These are phyloP conservation scores for Sporothrix curviconia DNA, from an alignment of 2,329 filamentous ascomycete species.

Conservation along the genomic window DNA sequence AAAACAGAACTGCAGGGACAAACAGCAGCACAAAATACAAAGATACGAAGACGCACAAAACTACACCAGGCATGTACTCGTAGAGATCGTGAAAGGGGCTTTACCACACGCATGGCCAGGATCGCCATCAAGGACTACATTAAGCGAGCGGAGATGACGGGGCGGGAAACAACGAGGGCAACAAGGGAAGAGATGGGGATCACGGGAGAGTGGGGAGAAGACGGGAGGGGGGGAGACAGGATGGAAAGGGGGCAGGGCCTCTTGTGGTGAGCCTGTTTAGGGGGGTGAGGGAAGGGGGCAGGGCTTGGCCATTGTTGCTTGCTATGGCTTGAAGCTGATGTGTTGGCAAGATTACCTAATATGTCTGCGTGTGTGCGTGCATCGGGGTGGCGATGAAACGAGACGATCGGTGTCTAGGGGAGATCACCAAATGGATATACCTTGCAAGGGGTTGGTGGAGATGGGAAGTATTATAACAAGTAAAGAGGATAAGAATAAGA, in stretches of 20 bases:
- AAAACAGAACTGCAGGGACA: too few species aligned
- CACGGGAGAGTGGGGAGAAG: background rate
- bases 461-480: too few species aligned
- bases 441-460: too few species aligned
- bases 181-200: background rate
- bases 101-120: background rate
- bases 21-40: too few species aligned
- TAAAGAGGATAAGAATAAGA: background rate
- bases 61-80: too few species aligned
- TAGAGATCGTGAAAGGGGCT: too few species aligned
- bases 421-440: too few species aligned
- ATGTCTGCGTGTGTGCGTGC: background rate
- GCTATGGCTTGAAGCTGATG: too few species aligned
- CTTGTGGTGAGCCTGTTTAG: too few species aligned
- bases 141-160: slow-evolving; percentile 2
- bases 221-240: background rate
- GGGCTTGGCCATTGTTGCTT: too few species aligned
- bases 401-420: background rate
- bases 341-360: background rate
- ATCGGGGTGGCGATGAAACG: background rate
- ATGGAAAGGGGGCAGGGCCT: too few species aligned
- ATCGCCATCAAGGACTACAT: slow-evolving; percentile 5
- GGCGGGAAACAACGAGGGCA: background rate
- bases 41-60: background rate
- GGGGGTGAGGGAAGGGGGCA: too few species aligned